phyloP scores from a whole-genome alignment of 352 stramenopile species.

The Thalassiosira delicatula region DNA sequence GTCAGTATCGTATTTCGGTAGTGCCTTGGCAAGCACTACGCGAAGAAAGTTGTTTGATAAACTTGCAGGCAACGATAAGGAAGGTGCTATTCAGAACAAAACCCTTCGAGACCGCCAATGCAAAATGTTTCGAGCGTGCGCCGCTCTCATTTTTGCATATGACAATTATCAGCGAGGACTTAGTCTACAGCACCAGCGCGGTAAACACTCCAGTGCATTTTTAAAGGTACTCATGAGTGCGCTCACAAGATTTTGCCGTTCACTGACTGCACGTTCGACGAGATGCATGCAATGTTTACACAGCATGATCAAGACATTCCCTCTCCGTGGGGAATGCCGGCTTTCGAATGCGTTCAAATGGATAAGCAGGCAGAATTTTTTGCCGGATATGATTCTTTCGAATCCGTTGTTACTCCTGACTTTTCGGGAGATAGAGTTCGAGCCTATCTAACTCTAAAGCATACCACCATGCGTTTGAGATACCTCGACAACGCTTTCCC shows the following conservation, averaged over 20 bases:
- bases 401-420: background rate
- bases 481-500: background rate
- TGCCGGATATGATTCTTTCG: background rate
- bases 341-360: background rate
- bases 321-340: too few relatives aligned
- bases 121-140: background rate
- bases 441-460: conserved; percentile 2
- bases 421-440: conserved; percentile 1
- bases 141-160: conserved; percentile 12
- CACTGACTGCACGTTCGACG: conserved; percentile 1
- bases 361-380: background rate
- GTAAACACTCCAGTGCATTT: conserved; percentile 17
- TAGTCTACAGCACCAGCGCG: conserved; percentile 10
- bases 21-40: background rate
- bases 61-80: background rate
- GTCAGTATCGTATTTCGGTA: conserved; percentile 11
- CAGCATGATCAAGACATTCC: conserved; percentile 15
- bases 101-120: background rate
- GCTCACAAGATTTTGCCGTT: conserved; percentile 6
- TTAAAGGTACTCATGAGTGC: conserved; percentile 27
- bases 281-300: background rate
- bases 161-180: conserved; percentile 31
- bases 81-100: background rate
- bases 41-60: background rate
- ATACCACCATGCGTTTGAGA: background rate